Evolutionary conservation across 129 eudicot genomes (phyloP).

Genomic region (Mikania micrantha): DNA sequence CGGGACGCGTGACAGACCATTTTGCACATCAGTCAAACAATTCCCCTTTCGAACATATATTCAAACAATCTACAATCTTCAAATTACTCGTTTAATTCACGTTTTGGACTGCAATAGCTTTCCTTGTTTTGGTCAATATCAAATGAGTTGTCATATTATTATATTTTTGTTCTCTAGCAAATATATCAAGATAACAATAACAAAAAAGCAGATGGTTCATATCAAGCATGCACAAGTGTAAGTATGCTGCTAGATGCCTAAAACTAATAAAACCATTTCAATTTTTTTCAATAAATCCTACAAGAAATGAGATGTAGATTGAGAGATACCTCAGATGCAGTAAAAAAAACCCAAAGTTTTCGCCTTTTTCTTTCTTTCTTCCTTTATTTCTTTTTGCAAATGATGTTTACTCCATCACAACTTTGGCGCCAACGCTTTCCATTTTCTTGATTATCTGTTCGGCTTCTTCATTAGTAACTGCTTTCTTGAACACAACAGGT

Average conservation of each 20-base stretch:
- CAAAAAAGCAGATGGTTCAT: conserved; percentile 12
- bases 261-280: conserved; percentile 1
- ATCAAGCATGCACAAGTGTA: conserved; percentile 17
- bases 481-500: conserved; percentile 69
- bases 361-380: neutral
- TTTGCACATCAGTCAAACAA: too few relatives aligned
- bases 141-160: conserved; percentile 22
- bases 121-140: too few relatives aligned
- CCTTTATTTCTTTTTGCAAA: neutral
- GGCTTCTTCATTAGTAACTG: conserved; percentile 78
- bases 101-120: too few relatives aligned
- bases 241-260: conserved; percentile 19
- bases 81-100: too few relatives aligned
- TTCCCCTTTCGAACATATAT: too few relatives aligned
- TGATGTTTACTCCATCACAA: conserved; percentile 55
- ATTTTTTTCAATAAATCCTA: neutral
- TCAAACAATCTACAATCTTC: too few relatives aligned
- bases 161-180: conserved; percentile 3
- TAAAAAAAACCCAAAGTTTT: conserved; percentile 8
- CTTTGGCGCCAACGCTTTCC: conserved; percentile 87
- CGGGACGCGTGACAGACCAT: too few relatives aligned
- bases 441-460: conserved; percentile 77
- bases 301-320: conserved; percentile 2
- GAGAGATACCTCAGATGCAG: conserved; percentile 14
- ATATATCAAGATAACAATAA: conserved; percentile 4